Evolutionary conservation across 2,329 filamentous ascomycete genomes (phyloP), one percentile per base, ranked within the genome.

Genomic region (Alternaria sp.): DNA sequence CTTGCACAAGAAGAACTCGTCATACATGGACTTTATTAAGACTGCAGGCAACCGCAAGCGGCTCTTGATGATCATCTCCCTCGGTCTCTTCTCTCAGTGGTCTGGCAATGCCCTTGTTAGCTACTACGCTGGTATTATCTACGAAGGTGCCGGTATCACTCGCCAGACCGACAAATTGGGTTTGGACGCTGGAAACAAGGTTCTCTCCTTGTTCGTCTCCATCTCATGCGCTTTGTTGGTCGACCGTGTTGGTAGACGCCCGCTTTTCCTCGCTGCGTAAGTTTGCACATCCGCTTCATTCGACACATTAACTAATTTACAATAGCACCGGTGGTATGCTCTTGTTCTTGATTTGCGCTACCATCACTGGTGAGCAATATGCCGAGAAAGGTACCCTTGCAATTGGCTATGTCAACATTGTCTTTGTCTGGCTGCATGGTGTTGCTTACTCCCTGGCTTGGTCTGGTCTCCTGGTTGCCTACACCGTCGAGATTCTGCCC

Each of bases 11-110:
- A 81, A 75, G 54, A 78, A 80, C 9, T 85, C 83, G 46, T 84
- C 80, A 62, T 91, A 89, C 75, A 63, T 85, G 16, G 87, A 90
- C 72, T 88, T 91, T 67, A 66, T 90, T 67, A 80, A 79, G 64
- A 90, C 89, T 25, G 83, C 81, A 67, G 88, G 89, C 30, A 90
- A 91, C 80, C 83, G 87, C 53, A 87, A 87, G 81, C 83, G 89
- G 10, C 79, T 91, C 45, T 81, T 85, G 46, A 85, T 91, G 57
- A 81, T 90, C 44, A 75, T 89, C 41, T 89, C 86, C 0, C 82
- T 90, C 18, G 89, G 87, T 69, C 78, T 90, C 66, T 89, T 90
- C 71, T 89, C 87, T 2, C 88, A 91, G 76, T 90, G 89, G 78
- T 87, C 85, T 54, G 89, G 89, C 45, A 90, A 90, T 71, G 88